These are phyloP conservation scores for Aspergillus vadensis DNA, from an alignment of 2,329 filamentous ascomycete genomes.

Conservation along the genomic window DNA sequence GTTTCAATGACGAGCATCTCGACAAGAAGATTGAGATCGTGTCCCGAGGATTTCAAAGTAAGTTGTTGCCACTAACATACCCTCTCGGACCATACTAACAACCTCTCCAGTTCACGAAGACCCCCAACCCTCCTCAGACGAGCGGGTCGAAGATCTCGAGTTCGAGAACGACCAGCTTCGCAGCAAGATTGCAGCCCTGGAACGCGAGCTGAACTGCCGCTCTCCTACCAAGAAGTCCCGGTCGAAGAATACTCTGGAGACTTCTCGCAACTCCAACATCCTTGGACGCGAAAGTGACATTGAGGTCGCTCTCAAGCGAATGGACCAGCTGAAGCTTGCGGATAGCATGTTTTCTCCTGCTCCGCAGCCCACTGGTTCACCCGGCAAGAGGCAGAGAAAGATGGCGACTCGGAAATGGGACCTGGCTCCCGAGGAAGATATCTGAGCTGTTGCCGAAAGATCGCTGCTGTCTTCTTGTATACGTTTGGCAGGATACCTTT, in stretches of 20 bases:
- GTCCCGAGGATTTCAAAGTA: slow-evolving; percentile 56
- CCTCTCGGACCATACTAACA: slow-evolving; percentile 15
- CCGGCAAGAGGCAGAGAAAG: slow-evolving; percentile 46
- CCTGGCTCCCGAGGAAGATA: slow-evolving; percentile 46
- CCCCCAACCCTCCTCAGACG: slow-evolving; percentile 54
- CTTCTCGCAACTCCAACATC: slow-evolving; percentile 32
- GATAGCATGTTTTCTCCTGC: slow-evolving; percentile 35
- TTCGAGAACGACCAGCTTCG: slow-evolving; percentile 71
- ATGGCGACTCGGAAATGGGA: slow-evolving; percentile 52
- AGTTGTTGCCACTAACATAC: slow-evolving; percentile 15
- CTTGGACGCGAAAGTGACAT: slow-evolving; percentile 43
- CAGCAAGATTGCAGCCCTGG: slow-evolving; percentile 64
- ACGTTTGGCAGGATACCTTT: not conserved
- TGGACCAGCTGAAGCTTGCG: slow-evolving; percentile 43
- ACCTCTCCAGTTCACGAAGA: slow-evolving; percentile 47
- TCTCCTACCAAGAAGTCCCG: slow-evolving; percentile 63
- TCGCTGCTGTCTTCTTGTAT: not conserved
- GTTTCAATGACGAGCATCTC: slow-evolving; percentile 79
- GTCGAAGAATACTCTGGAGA: slow-evolving; percentile 31
- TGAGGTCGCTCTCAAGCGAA: slow-evolving; percentile 41
- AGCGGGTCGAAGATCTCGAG: slow-evolving; percentile 66
- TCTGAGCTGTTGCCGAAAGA: slow-evolving; percentile 16
- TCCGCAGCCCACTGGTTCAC: slow-evolving; percentile 28
- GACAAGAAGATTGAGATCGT: slow-evolving; percentile 83
- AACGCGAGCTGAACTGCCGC: slow-evolving; percentile 64